Conservation (phyloP, 306 rosid species). For the Acacia melanoxylon region DNA sequence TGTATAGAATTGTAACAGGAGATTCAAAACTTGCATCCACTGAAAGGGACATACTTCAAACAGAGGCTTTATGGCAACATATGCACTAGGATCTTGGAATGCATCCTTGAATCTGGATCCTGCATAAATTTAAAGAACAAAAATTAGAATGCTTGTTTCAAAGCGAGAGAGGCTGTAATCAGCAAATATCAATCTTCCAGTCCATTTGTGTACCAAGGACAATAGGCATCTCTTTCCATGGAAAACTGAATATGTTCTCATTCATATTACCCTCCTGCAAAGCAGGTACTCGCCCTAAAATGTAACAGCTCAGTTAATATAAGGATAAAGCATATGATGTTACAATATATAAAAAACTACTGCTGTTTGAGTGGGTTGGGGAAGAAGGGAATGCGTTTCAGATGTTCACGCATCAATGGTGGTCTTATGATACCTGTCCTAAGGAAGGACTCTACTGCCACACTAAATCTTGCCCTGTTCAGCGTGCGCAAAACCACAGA, state of each 20-base stretch:
- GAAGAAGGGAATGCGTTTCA: background rate
- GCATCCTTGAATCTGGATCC: constrained; percentile 96
- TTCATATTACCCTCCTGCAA: constrained; percentile 80
- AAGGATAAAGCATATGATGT: constrained; percentile 18
- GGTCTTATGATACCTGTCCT: constrained; percentile 65
- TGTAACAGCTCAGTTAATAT: constrained; percentile 19
- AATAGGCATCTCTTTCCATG: constrained; percentile 90
- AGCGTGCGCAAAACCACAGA: constrained; percentile 94
- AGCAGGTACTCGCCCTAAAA: constrained; percentile 85
- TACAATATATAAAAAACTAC: background rate
- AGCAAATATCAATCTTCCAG: constrained; percentile 23
- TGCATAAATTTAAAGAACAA: constrained; percentile 29
- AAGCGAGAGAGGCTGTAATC: constrained; percentile 24
- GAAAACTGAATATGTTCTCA: constrained; percentile 80
- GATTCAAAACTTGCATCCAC: constrained; percentile 17
- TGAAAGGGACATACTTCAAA: constrained; percentile 59
- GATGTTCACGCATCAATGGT: constrained; percentile 29
- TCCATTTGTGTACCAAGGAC: constrained; percentile 68
- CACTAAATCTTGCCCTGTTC: constrained; percentile 84
- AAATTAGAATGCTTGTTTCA: constrained; percentile 1
- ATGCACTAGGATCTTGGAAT: constrained; percentile 88
- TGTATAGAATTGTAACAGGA: constrained; percentile 14
- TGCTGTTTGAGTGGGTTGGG: background rate
- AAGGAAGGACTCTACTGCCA: constrained; percentile 87
- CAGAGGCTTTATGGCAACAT: constrained; percentile 76